Base-by-base conservation (phyloP, 106 monocot species). In the Dioscorea zingiberensis region DNA sequence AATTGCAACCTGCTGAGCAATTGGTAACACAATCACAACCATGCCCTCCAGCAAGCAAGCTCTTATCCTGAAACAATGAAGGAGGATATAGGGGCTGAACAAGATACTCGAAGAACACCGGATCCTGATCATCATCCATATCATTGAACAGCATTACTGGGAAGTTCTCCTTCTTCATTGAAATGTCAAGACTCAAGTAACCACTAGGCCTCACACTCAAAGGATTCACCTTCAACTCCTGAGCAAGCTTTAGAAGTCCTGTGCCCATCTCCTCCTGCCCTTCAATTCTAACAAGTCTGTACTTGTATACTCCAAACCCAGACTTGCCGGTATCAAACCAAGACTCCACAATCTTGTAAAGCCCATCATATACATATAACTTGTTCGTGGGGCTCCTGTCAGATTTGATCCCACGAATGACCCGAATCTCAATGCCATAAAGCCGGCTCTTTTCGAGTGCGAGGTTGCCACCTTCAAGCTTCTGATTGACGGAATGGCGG, bases 71-170 rank as follows among this genome's bases (percentile, higher is more conserved):
- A 7, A 71, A 45, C 23, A 64, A 71, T 12, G 13, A 45, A 0
- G 77, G 49, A 46, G 86, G 84, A 63, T 81, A 87, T 23, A 80
- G 64, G 1, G 92, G 92, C 0, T 64, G 63, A 44, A 63, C 51
- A 25, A 87, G 73, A 48, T 99, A 99, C 56, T 99, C 82, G 59
- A 84, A 99, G n/a, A 78, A 64, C 21, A 89, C 29, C 22, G 98
- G 98, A 58, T 86, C 84, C 22, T 45, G 67, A 54, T 93, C 89
- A 28, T 78, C 86, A 57, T 99, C 98, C 1, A 99, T 82, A 26
- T 89, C 82, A 55, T 99, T 99, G 54, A 83, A 99, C 25, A 99
- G n/a, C 0, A 71, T 66, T 24, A 99, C 80, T 0, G 89, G 77
- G 12, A 82, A 59, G 5, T 71, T 87, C 66, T 99, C 98, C 67